Percentiles rank a stretch among this genome's conserved stretches.
phyloP scores from a whole-genome alignment of 2,329 filamentous ascomycete species.

The Gaeumannomyces sp. region DNA sequence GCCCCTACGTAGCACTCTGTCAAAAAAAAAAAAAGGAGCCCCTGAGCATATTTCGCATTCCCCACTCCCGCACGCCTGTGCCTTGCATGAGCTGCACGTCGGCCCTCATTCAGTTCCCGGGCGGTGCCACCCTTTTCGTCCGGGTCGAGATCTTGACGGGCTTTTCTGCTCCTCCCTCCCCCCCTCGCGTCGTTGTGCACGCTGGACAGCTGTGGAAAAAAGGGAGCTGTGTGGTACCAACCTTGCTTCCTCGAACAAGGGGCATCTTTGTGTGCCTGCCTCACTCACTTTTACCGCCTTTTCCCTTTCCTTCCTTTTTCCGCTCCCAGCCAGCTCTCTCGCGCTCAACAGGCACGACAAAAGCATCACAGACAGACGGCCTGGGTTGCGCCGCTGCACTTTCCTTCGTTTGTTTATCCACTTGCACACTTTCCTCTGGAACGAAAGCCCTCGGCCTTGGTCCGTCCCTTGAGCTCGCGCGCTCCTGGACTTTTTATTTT shows the following conservation, averaged over 20 bases:
- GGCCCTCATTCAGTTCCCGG: background rate
- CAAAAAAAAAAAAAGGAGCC: background rate
- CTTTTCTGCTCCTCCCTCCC: background rate
- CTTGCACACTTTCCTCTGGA: background rate
- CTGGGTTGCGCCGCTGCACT: background rate
- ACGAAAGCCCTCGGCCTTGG: background rate
- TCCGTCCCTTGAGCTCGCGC: background rate
- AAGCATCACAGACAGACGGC: background rate
- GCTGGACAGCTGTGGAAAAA: background rate
- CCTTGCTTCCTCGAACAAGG: background rate
- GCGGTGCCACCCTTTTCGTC: background rate
- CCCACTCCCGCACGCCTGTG: background rate
- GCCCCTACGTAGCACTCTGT: background rate
- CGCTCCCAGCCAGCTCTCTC: background rate
- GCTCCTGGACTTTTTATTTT: background rate
- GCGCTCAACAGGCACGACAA: background rate
- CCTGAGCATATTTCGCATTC: background rate
- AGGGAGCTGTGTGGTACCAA: background rate
- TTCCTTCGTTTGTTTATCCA: background rate
- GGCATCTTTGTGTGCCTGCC: background rate
- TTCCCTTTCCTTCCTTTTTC: background rate
- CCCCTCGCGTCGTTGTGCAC: background rate
- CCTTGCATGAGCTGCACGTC: background rate
- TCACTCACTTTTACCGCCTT: background rate
- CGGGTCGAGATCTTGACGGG: background rate